phyloP scores from a whole-genome alignment of 2,329 filamentous ascomycete species.

The Tolypocladium pustulatum region DNA sequence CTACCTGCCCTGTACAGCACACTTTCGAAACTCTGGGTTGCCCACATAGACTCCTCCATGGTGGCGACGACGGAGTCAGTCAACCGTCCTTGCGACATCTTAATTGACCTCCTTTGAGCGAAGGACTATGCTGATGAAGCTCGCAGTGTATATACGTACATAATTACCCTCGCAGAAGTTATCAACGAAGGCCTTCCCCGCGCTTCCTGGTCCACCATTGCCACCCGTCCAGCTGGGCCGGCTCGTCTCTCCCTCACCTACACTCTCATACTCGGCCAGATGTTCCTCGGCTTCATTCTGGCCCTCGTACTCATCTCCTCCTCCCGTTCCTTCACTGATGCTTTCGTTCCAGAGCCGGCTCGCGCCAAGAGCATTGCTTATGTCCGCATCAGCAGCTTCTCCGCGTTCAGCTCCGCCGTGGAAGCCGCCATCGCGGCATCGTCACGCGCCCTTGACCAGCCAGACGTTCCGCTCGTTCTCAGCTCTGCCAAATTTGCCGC shows the following conservation, averaged over 20 bases:
- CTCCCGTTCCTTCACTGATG: slow-evolving; percentile 41
- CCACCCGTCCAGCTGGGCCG: slow-evolving; percentile 43
- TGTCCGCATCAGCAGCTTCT: slow-evolving; percentile 53
- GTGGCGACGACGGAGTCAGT: slow-evolving; percentile 21
- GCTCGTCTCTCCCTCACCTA: slow-evolving; percentile 48
- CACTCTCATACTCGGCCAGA: slow-evolving; percentile 53
- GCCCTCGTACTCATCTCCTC: slow-evolving; percentile 47
- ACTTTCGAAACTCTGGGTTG: slow-evolving; percentile 60
- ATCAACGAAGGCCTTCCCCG: slow-evolving; percentile 64
- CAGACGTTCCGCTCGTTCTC: slow-evolving; percentile 58
- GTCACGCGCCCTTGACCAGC: slow-evolving; percentile 56
- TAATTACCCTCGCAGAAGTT: slow-evolving; percentile 54
- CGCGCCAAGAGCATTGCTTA: slow-evolving; percentile 49
- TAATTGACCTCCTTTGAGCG: slow-evolving; percentile 27
- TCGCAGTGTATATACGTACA: slow-evolving; percentile 50
- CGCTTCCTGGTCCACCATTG: slow-evolving; percentile 58
- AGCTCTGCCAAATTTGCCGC: slow-evolving; percentile 51
- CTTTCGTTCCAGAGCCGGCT: slow-evolving; percentile 51
- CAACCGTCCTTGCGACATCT: slow-evolving; percentile 16
- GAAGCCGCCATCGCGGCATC: slow-evolving; percentile 51
- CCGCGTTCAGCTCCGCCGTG: slow-evolving; percentile 49
- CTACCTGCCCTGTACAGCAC: slow-evolving; percentile 59
- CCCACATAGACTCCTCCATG: slow-evolving; percentile 49
- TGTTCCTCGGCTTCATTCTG: slow-evolving; percentile 45
- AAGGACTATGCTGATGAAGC: background rate